Evolutionary conservation across 495 filamentous ascomycete genomes (phyloP).

Genomic region (Hypoxylon fragiforme): DNA sequence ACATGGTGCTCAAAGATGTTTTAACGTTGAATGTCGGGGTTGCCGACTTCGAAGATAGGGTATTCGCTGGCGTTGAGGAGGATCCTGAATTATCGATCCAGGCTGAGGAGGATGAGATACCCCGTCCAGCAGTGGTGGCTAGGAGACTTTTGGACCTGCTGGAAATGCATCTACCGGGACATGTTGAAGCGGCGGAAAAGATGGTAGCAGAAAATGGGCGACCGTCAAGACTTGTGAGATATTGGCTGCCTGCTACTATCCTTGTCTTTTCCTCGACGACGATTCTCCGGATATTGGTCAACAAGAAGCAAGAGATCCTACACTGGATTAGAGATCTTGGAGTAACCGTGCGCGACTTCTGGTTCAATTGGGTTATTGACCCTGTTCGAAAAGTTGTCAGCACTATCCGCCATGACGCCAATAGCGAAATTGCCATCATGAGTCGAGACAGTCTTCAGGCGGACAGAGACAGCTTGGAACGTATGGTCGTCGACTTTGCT

Average conservation of each 20-base stretch:
- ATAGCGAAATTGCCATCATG: conserved; percentile 93
- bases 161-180: conserved; percentile 59
- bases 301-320: conserved; percentile 70
- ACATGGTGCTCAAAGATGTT: conserved; percentile 69
- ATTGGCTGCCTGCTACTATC: conserved; percentile 76
- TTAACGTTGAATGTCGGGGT: conserved; percentile 56
- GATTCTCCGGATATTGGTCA: conserved; percentile 72
- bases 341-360: conserved; percentile 81
- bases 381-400: conserved; percentile 79
- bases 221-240: conserved; percentile 75
- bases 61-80: conserved; percentile 65
- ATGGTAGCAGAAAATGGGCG: conserved; percentile 66
- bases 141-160: conserved; percentile 69
- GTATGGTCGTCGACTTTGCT: conserved; percentile 97
- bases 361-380: conserved; percentile 91
- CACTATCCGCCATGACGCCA: conserved; percentile 88
- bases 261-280: conserved; percentile 79
- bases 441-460: conserved; percentile 85
- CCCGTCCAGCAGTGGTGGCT: conserved; percentile 62
- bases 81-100: conserved; percentile 57
- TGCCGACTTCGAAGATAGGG: conserved; percentile 73
- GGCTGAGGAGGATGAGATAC: conserved; percentile 39
- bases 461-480: conserved; percentile 86
- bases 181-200: conserved; percentile 53
- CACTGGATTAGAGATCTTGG: conserved; percentile 78